Evolutionary conservation across 148 eudicot genomes (phyloP).

Genomic region (Rhododendron williamsianum): DNA sequence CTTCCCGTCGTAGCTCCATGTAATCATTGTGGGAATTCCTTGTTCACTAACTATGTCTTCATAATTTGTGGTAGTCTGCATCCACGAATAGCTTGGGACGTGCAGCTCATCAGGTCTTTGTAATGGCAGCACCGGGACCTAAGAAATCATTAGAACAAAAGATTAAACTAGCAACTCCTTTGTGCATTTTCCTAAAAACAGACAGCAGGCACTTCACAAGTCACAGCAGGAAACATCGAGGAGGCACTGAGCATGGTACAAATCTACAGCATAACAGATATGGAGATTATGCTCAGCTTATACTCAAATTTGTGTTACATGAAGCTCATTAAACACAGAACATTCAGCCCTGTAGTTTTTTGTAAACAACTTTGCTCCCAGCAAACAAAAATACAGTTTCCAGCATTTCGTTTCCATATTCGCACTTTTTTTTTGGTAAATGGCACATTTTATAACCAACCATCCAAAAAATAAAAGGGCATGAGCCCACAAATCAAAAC

Average conservation of each 20-base stretch:
- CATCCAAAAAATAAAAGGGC: too few species aligned
- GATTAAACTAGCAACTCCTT: slow-evolving; percentile 5
- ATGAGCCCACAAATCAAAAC: too few species aligned
- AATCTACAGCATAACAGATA: background rate
- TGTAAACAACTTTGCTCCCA: background rate
- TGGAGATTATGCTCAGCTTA: background rate
- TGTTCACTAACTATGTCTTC: slow-evolving; percentile 35
- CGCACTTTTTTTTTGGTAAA: too few species aligned
- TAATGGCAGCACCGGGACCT: slow-evolving; percentile 52
- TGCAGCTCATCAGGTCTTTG: slow-evolving; percentile 48
- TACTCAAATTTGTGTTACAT: background rate
- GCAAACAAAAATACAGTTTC: background rate
- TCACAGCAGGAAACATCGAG: background rate
- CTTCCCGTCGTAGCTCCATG: slow-evolving; percentile 45
- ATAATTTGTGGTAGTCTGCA: slow-evolving; percentile 23
- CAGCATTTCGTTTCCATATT: background rate
- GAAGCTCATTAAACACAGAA: background rate
- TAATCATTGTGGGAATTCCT: slow-evolving; percentile 56
- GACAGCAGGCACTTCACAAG: background rate
- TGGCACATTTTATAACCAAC: too few species aligned
- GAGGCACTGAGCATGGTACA: slow-evolving; percentile 3
- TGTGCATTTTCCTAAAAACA: background rate
- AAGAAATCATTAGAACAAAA: background rate
- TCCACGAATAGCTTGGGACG: slow-evolving; percentile 28
- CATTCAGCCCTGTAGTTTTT: background rate